Evolutionary conservation across 2,329 filamentous ascomycete species (phyloP), one percentile per base, ranked within the genome.

Genomic region (Fusarium sambucinum): DNA sequence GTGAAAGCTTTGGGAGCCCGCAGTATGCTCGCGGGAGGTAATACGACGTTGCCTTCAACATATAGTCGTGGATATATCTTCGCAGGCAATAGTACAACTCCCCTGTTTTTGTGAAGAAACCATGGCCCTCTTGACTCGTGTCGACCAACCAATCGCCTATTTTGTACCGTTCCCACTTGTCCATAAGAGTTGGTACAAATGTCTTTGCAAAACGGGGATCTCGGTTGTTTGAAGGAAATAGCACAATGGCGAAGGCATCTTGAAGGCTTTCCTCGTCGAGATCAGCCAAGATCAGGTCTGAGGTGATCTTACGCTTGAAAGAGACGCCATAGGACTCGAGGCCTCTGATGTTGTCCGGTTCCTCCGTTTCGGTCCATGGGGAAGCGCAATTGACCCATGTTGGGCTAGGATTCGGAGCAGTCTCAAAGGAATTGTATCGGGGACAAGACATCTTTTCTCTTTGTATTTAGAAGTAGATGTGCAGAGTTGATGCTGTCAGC

Each of bases 221-320:
- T 6, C 9, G 3, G 8, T 37, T 13, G 4, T 58, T 10, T 5
- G 5, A 2, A 13, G 32, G 38, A 11, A 63, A 42, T 14, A 9
- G n/a, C 1, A 64, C 3, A 14, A 64, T 55, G 21, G 40, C 52
- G 25, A 64, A 38, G 35, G 38, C 52, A 23, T 64, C 59, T 23
- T 48, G 59, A n/a, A 37, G 46, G 38, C 57, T 35, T 14, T 59
- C 61, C 16, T 17, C 6, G 16, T 40, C 46, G 9, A 63, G 32
- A 38, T 63, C 59, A 12, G 25, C 23, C n/a, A 16, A 11, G 16
- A 64, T 52, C 14, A 44, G 13, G 16, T 38, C 30, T n/a, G 23
- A n/a, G 14, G 21, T 35, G 27, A 32, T 21, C 9, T 44, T 44
- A 7, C 9, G 37, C 32, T 55, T 42, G n/a, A 53, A 10, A 21